phyloP scores from a whole-genome alignment of 805 yeast genomes.

The Wickerhamiella domercqiae region DNA sequence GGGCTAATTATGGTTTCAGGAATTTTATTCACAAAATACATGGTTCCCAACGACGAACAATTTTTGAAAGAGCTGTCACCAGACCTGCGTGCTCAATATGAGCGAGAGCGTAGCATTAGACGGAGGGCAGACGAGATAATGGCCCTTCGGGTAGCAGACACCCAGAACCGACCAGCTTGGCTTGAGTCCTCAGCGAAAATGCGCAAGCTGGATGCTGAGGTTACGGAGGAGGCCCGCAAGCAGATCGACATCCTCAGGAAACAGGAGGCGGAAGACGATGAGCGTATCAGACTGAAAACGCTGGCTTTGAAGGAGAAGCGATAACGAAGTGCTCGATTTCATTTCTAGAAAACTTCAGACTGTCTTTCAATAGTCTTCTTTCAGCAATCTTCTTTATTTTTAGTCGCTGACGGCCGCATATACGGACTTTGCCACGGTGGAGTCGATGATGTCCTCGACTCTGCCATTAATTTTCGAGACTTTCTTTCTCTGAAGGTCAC shows the following conservation, averaged over 20 bases:
- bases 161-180: slow-evolving; percentile 21
- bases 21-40: slow-evolving; percentile 49
- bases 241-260: slow-evolving; percentile 12
- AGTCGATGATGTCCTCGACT: too few species aligned
- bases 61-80: slow-evolving; percentile 63
- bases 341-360: too few species aligned
- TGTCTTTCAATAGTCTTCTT: too few species aligned
- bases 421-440: too few species aligned
- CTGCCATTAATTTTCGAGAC: too few species aligned
- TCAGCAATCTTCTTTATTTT: too few species aligned
- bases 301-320: slow-evolving; percentile 18
- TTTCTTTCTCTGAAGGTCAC: too few species aligned
- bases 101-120: slow-evolving; percentile 30
- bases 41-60: slow-evolving; percentile 78
- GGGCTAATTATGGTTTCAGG: slow-evolving; percentile 53
- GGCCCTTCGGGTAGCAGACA: slow-evolving; percentile 13
- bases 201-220: slow-evolving; percentile 17
- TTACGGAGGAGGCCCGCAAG: slow-evolving; percentile 17
- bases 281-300: slow-evolving; percentile 12
- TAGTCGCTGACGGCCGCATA: too few species aligned
- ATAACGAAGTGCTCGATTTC: too few species aligned
- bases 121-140: slow-evolving; percentile 14
- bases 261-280: slow-evolving; percentile 7
- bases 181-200: slow-evolving; percentile 19
- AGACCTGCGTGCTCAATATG: slow-evolving; percentile 64